Evolutionary conservation across 306 rosid genomes (phyloP), one percentile per base, ranked within the genome.

Genomic region (Oxytropis ochrocephala): DNA sequence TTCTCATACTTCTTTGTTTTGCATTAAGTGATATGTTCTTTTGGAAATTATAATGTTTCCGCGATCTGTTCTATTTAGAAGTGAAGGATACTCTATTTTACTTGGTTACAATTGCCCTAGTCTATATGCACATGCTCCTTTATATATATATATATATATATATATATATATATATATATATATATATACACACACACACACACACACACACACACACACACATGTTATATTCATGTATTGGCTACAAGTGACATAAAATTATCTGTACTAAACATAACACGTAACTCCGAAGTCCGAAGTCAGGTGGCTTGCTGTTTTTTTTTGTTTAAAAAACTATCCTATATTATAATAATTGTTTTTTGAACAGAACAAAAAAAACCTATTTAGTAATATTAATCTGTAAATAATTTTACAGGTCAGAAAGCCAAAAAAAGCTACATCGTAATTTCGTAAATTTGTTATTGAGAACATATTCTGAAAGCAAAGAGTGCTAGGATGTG

Each of bases 1-100:
- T 73, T 69, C 67, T 74, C 36, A 4, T 68, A 77, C 43, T 67
- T 53, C 3, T 62, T 44, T 52, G 39, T 58, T 76, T 36, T 24
- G 44, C 57, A 50, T 9, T 19, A 61, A 70, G 48, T 53, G 10
- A 68, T 71, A 66, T 47, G 38, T 47, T 53, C 29, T 49, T 64
- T 57, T 57, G 66, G 61, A 80, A 50, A 33, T 57, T 32, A 48
- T 63, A 73, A 50, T 11, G 17, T 13, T 68, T 42, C 61, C 55
- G 4, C 57, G 7, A 49, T 48, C 51, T 68, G 41, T 53, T 55
- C 39, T 48, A 12, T 56, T 41, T 64, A 11, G 67, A 69, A 19
- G 33, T 39, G 55, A 33, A 64, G 51, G 18, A 21, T 64, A 30
- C 55, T 64, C 41, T 48, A 35, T 39, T 62, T 42, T 70, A 64